phyloP scores from a whole-genome alignment of 257 asterid genomes.

The Solanum appendiculatum region DNA sequence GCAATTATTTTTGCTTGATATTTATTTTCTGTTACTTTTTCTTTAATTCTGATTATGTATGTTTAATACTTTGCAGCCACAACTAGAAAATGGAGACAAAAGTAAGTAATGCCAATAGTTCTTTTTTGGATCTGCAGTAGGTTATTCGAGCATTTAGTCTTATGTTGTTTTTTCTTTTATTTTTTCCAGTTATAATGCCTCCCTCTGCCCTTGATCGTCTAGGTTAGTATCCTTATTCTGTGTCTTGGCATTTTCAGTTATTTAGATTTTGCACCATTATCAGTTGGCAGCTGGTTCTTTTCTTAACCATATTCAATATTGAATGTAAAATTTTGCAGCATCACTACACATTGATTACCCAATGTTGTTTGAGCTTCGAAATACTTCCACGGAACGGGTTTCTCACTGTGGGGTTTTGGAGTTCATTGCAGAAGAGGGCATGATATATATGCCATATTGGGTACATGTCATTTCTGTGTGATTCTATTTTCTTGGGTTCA shows the following conservation, averaged over 20 bases:
- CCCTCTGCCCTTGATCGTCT: slow-evolving; percentile 97
- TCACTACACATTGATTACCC: slow-evolving; percentile 95
- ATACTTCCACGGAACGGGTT: slow-evolving; percentile 54
- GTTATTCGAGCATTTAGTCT: slow-evolving; percentile 2
- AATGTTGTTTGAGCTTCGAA: slow-evolving; percentile 90
- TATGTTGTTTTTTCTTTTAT: background rate
- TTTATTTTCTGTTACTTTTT: background rate
- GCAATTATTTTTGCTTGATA: background rate
- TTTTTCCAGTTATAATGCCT: slow-evolving; percentile 82
- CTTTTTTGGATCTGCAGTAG: background rate
- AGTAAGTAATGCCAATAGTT: slow-evolving; percentile 24
- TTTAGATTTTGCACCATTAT: background rate
- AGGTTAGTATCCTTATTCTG: slow-evolving; percentile 40
- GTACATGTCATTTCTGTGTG: slow-evolving; percentile 27
- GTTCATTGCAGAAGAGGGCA: slow-evolving; percentile 99
- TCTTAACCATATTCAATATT: background rate
- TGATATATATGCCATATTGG: slow-evolving; percentile 98
- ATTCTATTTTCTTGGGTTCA: background rate
- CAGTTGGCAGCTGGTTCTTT: background rate
- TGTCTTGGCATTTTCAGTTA: background rate
- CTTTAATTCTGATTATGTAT: slow-evolving; percentile 7
- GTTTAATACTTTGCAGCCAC: slow-evolving; percentile 51
- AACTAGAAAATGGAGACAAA: slow-evolving; percentile 93
- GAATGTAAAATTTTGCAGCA: slow-evolving; percentile 40
- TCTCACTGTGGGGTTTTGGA: slow-evolving; percentile 98